Conservation (phyloP, 1,284 basidiomycete genomes). For the Marasmius tenuissimus region DNA sequence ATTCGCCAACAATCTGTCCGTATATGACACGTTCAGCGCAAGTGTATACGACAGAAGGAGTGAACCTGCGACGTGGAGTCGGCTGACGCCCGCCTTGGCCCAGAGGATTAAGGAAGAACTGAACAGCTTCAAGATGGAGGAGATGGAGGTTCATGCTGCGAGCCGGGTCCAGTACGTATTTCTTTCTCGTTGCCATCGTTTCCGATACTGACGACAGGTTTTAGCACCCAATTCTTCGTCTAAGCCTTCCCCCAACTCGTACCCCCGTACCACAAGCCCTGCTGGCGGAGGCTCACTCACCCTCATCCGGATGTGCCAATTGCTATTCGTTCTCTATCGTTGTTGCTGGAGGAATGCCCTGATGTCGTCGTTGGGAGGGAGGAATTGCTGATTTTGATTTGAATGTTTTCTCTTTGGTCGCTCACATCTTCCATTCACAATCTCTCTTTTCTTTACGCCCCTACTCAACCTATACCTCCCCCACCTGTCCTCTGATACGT, state of each 20-base stretch:
- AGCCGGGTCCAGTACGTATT: constrained; percentile 79
- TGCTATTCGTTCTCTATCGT: background rate
- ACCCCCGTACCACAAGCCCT: background rate
- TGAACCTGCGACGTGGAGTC: constrained; percentile 96
- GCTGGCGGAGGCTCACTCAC: background rate
- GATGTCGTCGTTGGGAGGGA: background rate
- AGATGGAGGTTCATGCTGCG: constrained; percentile 93
- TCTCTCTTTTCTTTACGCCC: background rate
- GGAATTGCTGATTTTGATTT: background rate
- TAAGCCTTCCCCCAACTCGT: constrained; percentile 16
- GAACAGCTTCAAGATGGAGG: constrained; percentile 97
- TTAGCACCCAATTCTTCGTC: constrained; percentile 54
- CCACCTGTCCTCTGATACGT: background rate
- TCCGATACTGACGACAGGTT: constrained; percentile 2
- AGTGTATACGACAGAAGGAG: constrained; percentile 91
- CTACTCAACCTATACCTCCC: background rate
- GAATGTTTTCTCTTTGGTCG: background rate
- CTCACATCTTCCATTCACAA: background rate
- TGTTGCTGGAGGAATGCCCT: background rate
- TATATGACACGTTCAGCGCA: constrained; percentile 94
- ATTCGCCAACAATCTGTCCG: constrained; percentile 90
- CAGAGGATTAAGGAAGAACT: constrained; percentile 96
- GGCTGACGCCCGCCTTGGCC: constrained; percentile 90
- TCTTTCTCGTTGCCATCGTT: constrained; percentile 7
- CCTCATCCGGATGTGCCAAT: background rate